phyloP scores from a whole-genome alignment of 2,329 filamentous ascomycete genomes.

The Didymellaceae sp. region DNA sequence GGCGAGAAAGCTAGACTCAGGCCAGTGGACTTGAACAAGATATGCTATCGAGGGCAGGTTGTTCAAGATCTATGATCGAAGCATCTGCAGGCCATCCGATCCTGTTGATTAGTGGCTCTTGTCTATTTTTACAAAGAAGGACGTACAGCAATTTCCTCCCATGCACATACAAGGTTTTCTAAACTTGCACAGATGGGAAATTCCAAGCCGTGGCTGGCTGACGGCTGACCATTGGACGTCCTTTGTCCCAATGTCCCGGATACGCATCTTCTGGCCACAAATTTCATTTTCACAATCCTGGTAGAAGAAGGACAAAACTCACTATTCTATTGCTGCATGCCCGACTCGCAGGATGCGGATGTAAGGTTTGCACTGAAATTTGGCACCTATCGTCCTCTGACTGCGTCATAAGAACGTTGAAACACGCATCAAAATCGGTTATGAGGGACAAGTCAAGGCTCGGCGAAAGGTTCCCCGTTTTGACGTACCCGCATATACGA shows the following conservation, averaged over 20 bases:
- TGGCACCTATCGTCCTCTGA: too few species aligned
- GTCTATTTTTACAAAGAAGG: too few species aligned
- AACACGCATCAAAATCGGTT: too few species aligned
- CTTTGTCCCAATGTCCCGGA: conserved; percentile 9
- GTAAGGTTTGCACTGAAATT: background rate
- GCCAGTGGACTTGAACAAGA: too few species aligned
- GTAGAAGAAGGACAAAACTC: background rate
- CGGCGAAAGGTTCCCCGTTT: background rate
- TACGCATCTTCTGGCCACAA: background rate
- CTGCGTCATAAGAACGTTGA: too few species aligned
- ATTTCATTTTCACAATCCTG: background rate
- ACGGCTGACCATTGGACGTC: background rate
- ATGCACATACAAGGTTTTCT: background rate
- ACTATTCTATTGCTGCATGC: background rate
- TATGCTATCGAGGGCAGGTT: too few species aligned
- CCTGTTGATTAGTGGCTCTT: too few species aligned
- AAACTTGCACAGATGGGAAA: background rate
- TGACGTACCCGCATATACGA: background rate
- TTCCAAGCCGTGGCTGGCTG: background rate
- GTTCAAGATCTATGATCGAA: too few species aligned
- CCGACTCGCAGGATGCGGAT: background rate
- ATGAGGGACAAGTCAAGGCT: background rate
- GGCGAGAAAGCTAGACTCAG: too few species aligned
- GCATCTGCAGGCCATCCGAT: too few species aligned
- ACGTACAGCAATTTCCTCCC: too few species aligned